Evolutionary conservation across 306 rosid species (phyloP).

Genomic region (Gastrolobium villosum): DNA sequence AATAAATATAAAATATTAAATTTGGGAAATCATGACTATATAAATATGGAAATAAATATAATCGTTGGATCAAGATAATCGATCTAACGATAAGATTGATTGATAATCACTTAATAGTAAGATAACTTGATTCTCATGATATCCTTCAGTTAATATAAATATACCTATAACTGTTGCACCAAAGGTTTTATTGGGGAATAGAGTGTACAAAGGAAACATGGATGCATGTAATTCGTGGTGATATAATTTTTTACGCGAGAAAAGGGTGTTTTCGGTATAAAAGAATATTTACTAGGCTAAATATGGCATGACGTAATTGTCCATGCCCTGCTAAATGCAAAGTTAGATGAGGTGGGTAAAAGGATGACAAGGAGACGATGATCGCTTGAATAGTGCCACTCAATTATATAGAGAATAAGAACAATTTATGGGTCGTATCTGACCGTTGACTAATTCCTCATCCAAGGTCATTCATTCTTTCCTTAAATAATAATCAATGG

Average conservation of each 20-base stretch:
- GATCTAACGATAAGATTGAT: too few species aligned
- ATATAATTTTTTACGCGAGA: not conserved
- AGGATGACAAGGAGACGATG: constrained; percentile 39
- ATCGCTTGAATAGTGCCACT: constrained; percentile 24
- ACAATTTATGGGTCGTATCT: constrained; percentile 60
- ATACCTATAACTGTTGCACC: too few species aligned
- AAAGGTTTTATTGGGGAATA: too few species aligned
- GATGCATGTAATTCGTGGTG: not conserved
- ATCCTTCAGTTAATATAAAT: too few species aligned
- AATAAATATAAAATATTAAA: too few species aligned
- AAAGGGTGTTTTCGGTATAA: constrained; percentile 6
- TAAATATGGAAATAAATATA: too few species aligned
- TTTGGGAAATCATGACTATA: too few species aligned
- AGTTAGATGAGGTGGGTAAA: constrained; percentile 29
- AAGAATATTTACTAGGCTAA: constrained; percentile 20
- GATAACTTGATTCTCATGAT: too few species aligned
- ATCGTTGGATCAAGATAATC: too few species aligned
- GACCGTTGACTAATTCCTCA: constrained; percentile 54
- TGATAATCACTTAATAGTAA: too few species aligned
- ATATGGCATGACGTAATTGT: constrained; percentile 15
- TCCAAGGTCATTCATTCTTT: constrained; percentile 31
- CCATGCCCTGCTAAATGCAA: constrained; percentile 39
- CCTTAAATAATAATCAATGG: not conserved
- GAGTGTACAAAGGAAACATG: not conserved
- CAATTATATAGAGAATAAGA: constrained; percentile 45